Base-by-base conservation (phyloP, 805 yeast species). In the Groenewaldozyma tartarivorans region DNA sequence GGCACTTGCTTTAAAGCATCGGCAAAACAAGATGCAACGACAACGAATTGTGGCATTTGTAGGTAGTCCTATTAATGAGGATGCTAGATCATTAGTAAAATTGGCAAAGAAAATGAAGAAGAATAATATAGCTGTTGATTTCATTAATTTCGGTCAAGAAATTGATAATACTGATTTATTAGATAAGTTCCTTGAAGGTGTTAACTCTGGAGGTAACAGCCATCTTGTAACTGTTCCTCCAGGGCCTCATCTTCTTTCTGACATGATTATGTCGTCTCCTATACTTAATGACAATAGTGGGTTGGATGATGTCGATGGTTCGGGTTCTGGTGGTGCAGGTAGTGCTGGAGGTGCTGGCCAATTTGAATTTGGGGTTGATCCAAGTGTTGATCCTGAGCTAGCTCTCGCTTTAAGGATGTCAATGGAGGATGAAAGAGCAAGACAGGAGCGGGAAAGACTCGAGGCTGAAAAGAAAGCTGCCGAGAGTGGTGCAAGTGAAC, bases 321-420 rank as follows among this genome's bases (percentile, higher is more conserved):
- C 57, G 35, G 63, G 62, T 7, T 54, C 44, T 22, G 64, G 62
- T 11, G 54, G 48, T 24, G 45, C 45, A 17, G 71, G 64, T 18
- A 44, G 43, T 9, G 72, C 67, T 38, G 46, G 39, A 20, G 24
- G 39, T 5, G 16, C 33, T 16, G 48, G 45, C 17, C 24, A 36
- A 40, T 77, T 76, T 63, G 85, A 78, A 43, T 71, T 80, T 55
- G 81, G 79, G 39, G 75, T 75, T 31, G 97, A 90, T 62, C 90
- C 95, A 24, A 78, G 79, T 50, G 81, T 86, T 77, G 98, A 92
- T 55, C 97, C 97, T 24, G 98, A 92, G 63, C 74, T 92, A 57
- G 98, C 97, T 0, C 71, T 92, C 69, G 98, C 97, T 1, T 74
- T 92, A 55, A 78, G 97, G 58, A 69, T 92, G 61, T 90, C 97